Evolutionary conservation across 2,329 filamentous ascomycete species (phyloP), one percentile per base, ranked within the genome.

Genomic region (Clarireedia sp.): DNA sequence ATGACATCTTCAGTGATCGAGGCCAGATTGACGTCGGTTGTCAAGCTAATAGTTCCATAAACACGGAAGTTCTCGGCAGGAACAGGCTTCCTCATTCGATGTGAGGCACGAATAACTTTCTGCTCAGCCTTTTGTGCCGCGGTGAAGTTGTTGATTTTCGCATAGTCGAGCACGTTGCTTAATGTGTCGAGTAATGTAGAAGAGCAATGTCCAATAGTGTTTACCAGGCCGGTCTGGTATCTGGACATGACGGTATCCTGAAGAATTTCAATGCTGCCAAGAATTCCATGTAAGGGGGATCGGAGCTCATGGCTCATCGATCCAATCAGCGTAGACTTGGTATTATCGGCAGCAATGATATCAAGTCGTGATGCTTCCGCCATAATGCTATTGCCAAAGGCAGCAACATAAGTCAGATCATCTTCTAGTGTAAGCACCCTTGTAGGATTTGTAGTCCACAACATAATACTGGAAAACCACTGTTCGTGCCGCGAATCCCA

Each of bases 221-320:
- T 62, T n/a, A 70, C 60, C 46, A 70, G 59, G 37, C 63, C 62
- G 14, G 60, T 60, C 55, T 70, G 69, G 44, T 64, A 64, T 23
- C 56, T 62, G 50, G 66, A 63, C 7, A 70, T 55, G 17, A 63
- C 62, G 1, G 72, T 73, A 19, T 78, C 75, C 21, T 72, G 70
- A 1, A 81, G 66, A 24, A 79, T 73, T 57, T 78, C 75, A 1
- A 72, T 69, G 58, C 67, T 79, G 3, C 76, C 77, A 0, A 81
- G 64, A 49, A 82, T 79, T 2, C 78, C 79, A 55, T 82, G 78
- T 2, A 82, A 64, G 0, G 79, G 79, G 7, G 74, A 79, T 41
- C 79, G 71, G 3, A 82, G 64, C 52, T 82, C 79, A 60, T 82
- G 79, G 43, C 75, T 79, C 57, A 82, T 79, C 24, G 75, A 79